Base-by-base conservation (phyloP, 306 rosid species). In the Castanea crenata region DNA sequence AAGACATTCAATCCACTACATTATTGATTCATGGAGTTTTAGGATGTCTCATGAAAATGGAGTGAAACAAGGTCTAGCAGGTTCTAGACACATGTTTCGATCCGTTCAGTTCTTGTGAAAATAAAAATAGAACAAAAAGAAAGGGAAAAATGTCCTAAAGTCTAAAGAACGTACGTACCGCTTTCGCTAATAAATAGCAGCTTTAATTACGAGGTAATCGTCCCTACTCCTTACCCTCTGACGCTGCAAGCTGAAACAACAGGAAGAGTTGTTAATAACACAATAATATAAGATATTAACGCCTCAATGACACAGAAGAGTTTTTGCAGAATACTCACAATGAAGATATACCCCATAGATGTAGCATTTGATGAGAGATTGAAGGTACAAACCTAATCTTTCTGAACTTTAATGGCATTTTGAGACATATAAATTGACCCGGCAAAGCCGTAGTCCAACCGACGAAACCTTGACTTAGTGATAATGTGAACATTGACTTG, bases 351-450 rank as follows among this genome's bases (percentile, higher is more conserved):
- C 2, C 62, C 92, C 1, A 84, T 88, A 71, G 99, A 95, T 71
- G 94, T 95, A 80, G 92, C 97, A 18, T 95, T 95, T 85, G 91
- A 91, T 76, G 93, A 92, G 81, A 92, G 90, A 86, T 74, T 95
- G 81, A 95, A 91, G 99, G 99, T 92, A 87, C 63, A 38, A 23
- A 78, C 10, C 71, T 71, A 8, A 35, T 76, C 15, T 15, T 63
- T 63, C 23, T 29, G 54, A 74, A 12, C 29, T 73, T 44, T 46
- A 6, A 44, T 1, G 35, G 63, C 20, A 21, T 31, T 62, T 62
- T 2, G 35, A 18, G 11, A 27, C 18, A 20, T 71, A 56, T 49
- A 49, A 49, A 77, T 58, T 71, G 14, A 55, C 13, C 15, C 35
- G 62, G 25, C 19, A 56, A 27, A 70, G 31, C 57, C 29, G 3